Conservation (phyloP, 306 rosid genomes). For the Fagus sylvatica region DNA sequence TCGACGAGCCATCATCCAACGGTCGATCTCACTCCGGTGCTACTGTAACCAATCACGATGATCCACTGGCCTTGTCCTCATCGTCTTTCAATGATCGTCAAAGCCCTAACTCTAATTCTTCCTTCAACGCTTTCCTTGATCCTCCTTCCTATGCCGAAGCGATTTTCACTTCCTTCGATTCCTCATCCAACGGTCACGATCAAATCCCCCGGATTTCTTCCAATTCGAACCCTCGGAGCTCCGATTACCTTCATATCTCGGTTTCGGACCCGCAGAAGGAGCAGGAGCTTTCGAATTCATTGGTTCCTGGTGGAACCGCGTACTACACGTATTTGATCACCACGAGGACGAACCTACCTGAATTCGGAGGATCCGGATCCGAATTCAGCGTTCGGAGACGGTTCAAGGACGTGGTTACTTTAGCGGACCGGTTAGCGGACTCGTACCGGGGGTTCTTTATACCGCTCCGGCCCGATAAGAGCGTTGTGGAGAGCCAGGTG, state of each 20-base stretch:
- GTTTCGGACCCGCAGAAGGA: conserved; percentile 85
- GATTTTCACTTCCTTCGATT: conserved; percentile 66
- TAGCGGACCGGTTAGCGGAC: conserved; percentile 80
- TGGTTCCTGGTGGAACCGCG: conserved; percentile 68
- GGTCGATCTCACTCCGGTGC: conserved; percentile 30
- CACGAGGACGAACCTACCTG: conserved; percentile 66
- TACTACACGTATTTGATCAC: conserved; percentile 74
- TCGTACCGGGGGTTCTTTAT: conserved; percentile 76
- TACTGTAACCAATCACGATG: conserved; percentile 6
- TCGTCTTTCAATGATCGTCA: conserved; percentile 25
- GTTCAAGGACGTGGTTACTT: conserved; percentile 80
- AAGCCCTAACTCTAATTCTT: conserved; percentile 18
- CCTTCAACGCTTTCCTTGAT: conserved; percentile 52
- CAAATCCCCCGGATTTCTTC: conserved; percentile 18
- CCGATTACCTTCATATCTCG: conserved; percentile 56
- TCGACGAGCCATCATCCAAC: conserved; percentile 38
- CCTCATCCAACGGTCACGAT: conserved; percentile 39
- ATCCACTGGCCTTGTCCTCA: conserved; percentile 24
- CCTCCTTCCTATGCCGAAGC: conserved; percentile 78
- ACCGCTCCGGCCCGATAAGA: conserved; percentile 92
- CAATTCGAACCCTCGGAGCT: conserved; percentile 47
- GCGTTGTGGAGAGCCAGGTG: conserved; percentile 89
- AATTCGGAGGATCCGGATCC: conserved; percentile 50
- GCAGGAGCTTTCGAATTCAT: conserved; percentile 68
- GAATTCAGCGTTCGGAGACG: conserved; percentile 74